Evolutionary conservation across 2,329 filamentous ascomycete genomes (phyloP), one percentile per base, ranked within the genome.

Genomic region (Pseudopyricularia javanii): DNA sequence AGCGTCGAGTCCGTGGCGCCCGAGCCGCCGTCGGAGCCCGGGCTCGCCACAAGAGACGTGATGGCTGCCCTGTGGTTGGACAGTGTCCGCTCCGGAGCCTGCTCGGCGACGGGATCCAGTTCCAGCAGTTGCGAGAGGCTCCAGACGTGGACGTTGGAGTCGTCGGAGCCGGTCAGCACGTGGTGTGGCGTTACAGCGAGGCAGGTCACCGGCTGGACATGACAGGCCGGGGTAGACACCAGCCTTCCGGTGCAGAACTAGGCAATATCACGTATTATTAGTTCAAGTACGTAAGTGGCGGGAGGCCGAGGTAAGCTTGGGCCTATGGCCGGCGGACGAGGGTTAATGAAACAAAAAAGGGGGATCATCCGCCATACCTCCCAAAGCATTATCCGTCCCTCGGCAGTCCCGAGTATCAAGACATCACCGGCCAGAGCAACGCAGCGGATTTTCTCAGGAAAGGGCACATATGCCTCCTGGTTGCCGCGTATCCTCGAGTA

Each of bases 101-200:
- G 79, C 62, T 77, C 76, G 53, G 71, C 37, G 50, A 72, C 72
- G 22, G 72, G 68, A 58, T 76, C 70, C 53, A 80, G 68, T 56
- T 82, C 78, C 3, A 96, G 75, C 11, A 97, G 78, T 24, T 78
- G 76, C 3, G 86, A 75, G 51, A 96, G 69, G 2, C 88, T 88
- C 93, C 93, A 98, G 55, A 97, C 85, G 67, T 95, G 88, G 57
- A 96, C 78, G 65, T 88, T 95, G 51, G 90, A 87, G 71, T 98
- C 93, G 59, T 85, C 79, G 3, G 88, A 91, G 40, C 84, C 88
- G 1, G 86, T 88, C 50, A 93, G 74, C 51, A 93, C 68, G 67
- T 89, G 85, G 60, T 81, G 82, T 48, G 81, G 84, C 43, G 83
- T 86, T 11, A 83, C 78, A 35, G 80, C 82, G 53, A 97, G 72